Conservation (phyloP, 2,329 filamentous ascomycete species). For the Calonectria naviculata region DNA sequence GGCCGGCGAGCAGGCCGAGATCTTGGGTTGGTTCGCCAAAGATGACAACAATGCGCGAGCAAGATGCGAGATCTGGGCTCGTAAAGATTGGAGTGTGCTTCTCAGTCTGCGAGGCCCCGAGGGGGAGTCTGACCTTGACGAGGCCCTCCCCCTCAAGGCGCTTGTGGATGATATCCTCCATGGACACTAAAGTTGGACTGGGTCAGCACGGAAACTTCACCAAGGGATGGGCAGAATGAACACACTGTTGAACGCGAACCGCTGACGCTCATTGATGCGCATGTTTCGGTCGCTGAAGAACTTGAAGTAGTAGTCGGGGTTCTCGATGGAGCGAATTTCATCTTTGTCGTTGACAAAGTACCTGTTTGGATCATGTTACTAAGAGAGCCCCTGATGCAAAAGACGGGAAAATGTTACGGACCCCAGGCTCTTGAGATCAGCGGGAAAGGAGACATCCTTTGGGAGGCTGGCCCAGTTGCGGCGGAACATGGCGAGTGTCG, state of each 20-base stretch:
- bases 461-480: conserved; percentile 76
- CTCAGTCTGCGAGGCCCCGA: conserved; percentile 55
- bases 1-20: conserved; percentile 79
- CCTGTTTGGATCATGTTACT: conserved; percentile 52
- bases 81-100: conserved; percentile 77
- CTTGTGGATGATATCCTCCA: conserved; percentile 68
- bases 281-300: conserved; percentile 79
- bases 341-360: conserved; percentile 84
- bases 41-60: conserved; percentile 76
- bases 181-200: conserved; percentile 62
- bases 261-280: conserved; percentile 81
- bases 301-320: conserved; percentile 78
- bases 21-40: conserved; percentile 80
- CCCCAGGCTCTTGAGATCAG: conserved; percentile 78
- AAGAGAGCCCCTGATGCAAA: neutral
- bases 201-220: neutral
- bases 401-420: conserved; percentile 46
- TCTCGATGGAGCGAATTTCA: conserved; percentile 76
- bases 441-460: conserved; percentile 73
- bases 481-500: conserved; percentile 72
- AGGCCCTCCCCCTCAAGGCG: conserved; percentile 74
- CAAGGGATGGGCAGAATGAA: conserved; percentile 33
- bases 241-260: conserved; percentile 79
- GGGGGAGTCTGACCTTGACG: conserved; percentile 69
- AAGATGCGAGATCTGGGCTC: conserved; percentile 61